Conservation (phyloP, 1,139 yeast genomes). For the Pneumocystis canis region DNA sequence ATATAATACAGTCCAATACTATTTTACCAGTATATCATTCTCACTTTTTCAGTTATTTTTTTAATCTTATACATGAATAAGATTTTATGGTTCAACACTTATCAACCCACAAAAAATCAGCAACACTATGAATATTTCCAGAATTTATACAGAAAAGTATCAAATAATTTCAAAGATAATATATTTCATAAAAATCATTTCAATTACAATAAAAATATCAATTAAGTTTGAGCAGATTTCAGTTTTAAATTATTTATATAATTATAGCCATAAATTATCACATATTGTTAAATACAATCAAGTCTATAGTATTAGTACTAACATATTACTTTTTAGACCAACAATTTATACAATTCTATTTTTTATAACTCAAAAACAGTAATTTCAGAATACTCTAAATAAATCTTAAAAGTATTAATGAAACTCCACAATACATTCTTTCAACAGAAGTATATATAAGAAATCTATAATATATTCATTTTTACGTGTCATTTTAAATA, state of each 20-base stretch:
- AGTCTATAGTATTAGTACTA: background rate
- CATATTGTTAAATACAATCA: background rate
- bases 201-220: background rate
- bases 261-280: background rate
- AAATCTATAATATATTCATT: background rate
- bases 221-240: background rate
- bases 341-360: background rate
- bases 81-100: slow-evolving; percentile 27
- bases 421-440: background rate
- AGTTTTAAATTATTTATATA: background rate
- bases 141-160: background rate
- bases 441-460: background rate
- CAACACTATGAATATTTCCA: background rate
- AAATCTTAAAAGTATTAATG: background rate
- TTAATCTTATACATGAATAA: slow-evolving; percentile 56
- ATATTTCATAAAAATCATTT: background rate
- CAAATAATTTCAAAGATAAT: background rate
- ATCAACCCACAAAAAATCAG: background rate
- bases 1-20: slow-evolving; percentile 69
- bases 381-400: background rate
- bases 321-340: background rate
- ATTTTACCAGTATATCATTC: slow-evolving; percentile 88
- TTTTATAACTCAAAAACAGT: background rate
- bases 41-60: slow-evolving; percentile 40
- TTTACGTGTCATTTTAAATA: background rate